Evolutionary conservation across 2,329 filamentous ascomycete species (phyloP), one percentile per base, ranked within the genome.

Genomic region (Penicillium frequentans): DNA sequence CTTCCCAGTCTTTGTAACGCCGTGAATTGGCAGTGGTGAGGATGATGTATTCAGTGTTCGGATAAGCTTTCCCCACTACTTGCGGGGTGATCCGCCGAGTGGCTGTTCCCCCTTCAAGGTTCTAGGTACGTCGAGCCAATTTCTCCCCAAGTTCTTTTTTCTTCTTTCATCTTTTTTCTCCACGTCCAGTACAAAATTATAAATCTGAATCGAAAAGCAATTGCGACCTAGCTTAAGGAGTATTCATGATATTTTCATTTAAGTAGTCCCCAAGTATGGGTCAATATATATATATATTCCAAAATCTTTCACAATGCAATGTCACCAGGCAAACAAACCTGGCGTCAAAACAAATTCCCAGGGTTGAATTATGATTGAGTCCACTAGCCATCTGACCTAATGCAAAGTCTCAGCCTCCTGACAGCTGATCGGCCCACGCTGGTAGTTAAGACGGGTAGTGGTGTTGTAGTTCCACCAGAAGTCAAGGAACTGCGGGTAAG

Each of bases 401-500:
- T 47, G 16, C 52, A 55, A 35, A 8, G 43, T 19, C 13, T 48
- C 45, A 44, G 37, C 26, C 31, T 54, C 46, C 43, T 57, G 51
- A 26, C 54, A 56, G 26, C 27, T 26, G 23, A 52, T 45, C 23
- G 54, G 54, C 16, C 42, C 37, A 24, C 19, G 39, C 13, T 50
- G 49, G 16, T 48, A 52, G 35, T 56, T 52, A 2, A 56, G 26
- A 9, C 47, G 37, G 19, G 54, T 52, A 9, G 57, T 55, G 19
- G 58, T 62, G 26, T 60, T 61, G 48, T 60, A 58, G 19, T 60
- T 56, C 55, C 60, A 62, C 52, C 58, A 62, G 42, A 58, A 60
- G 23, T 57, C 47, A 29, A 62, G 54, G n/a, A 44, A 54, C 50
- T 62, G 58, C 10, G 55, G 60, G 43, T 55, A 62, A 16, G 60